Percentiles rank a stretch among this genome's conserved stretches.
Evolutionary conservation across 257 asterid genomes (phyloP).

Genomic region (Marsdenia floribunda): DNA sequence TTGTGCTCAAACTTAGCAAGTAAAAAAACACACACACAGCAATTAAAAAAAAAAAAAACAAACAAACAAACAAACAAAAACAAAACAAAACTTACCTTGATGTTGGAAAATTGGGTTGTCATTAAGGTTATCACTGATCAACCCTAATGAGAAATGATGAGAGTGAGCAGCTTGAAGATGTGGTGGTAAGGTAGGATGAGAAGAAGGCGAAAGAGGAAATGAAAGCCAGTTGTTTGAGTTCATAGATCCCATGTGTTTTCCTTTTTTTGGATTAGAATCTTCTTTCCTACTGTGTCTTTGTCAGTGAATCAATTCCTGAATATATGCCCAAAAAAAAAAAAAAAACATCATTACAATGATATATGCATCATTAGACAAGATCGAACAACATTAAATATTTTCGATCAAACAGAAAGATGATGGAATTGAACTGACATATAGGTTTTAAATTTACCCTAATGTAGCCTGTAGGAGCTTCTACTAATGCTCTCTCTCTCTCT

Average conservation of each 20-base stretch:
- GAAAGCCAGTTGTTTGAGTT: conserved; percentile 87
- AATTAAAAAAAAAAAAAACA: no score
- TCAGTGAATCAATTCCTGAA: conserved; percentile 40
- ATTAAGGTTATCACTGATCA: conserved; percentile 44
- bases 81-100: conserved; percentile 66
- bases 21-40: no score
- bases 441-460: conserved; percentile 28
- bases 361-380: conserved; percentile 14
- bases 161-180: conserved; percentile 46
- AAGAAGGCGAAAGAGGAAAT: conserved; percentile 73
- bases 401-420: conserved; percentile 4
- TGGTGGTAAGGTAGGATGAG: conserved; percentile 46
- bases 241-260: conserved; percentile 34
- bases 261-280: conserved; percentile 12
- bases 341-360: conserved; percentile 18
- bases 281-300: conserved; percentile 8
- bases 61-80: no score
- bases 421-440: conserved; percentile 28
- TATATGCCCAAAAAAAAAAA: conserved; percentile 8
- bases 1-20: not conserved
- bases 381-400: conserved; percentile 15
- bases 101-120: conserved; percentile 49
- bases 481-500: conserved; percentile 13
- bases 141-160: conserved; percentile 65
- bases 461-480: conserved; percentile 18